A percentile compares a stretch with the other conserved stretches of the same genome.
Conservation (phyloP, 805 yeast species). For the Spathaspora sp. region DNA sequence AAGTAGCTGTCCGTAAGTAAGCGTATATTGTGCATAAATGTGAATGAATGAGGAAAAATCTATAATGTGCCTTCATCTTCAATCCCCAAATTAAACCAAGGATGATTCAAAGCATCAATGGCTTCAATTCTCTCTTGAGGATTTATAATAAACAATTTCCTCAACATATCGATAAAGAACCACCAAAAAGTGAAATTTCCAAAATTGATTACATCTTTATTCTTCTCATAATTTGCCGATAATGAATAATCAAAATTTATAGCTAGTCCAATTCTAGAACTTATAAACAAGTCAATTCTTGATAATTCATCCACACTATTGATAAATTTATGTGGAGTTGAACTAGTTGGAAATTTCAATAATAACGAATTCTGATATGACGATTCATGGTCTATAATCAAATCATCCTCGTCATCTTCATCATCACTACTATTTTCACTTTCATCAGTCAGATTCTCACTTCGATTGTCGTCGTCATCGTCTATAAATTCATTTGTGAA, state of each 20-base stretch:
- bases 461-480: slow-evolving; percentile 6
- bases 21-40: not conserved
- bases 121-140: slow-evolving; percentile 39
- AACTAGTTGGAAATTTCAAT: slow-evolving; percentile 35
- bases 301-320: slow-evolving; percentile 37
- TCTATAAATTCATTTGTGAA: slow-evolving; percentile 24
- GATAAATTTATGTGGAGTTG: slow-evolving; percentile 37
- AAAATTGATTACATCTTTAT: slow-evolving; percentile 41
- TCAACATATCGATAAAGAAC: slow-evolving; percentile 51
- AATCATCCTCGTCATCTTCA: slow-evolving; percentile 17
- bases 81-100: slow-evolving; percentile 47
- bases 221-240: slow-evolving; percentile 34
- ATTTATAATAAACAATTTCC: slow-evolving; percentile 35
- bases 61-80: slow-evolving; percentile 41
- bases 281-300: slow-evolving; percentile 42
- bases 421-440: slow-evolving; percentile 4
- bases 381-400: slow-evolving; percentile 28
- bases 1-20: not conserved
- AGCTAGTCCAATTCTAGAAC: slow-evolving; percentile 36
- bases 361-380: slow-evolving; percentile 21
- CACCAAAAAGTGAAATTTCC: slow-evolving; percentile 82
- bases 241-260: slow-evolving; percentile 37
- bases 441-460: slow-evolving; percentile 2
- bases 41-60: not conserved
- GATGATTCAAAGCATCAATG: slow-evolving; percentile 40